Evolutionary conservation across 73 alveolate species (phyloP).

Genomic region (Paramecium octaurelia): DNA sequence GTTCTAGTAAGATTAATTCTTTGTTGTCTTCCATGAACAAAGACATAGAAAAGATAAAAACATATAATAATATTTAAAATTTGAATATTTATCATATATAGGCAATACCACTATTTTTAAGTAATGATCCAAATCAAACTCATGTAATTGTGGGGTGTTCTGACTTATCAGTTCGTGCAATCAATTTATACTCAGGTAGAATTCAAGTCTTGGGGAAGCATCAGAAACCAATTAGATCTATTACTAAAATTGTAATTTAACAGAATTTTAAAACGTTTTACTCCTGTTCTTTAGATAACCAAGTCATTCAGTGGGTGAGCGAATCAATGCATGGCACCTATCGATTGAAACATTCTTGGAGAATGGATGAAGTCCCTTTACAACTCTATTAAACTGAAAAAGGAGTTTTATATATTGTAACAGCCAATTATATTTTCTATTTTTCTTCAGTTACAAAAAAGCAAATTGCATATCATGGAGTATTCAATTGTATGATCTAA

Average conservation of each 20-base stretch:
- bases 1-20: neutral
- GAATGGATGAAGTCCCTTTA: constrained; percentile 23
- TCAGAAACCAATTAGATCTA: neutral
- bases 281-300: neutral
- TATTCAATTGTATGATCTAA: neutral
- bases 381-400: constrained; percentile 23
- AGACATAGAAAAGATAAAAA: neutral
- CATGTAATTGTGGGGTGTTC: neutral
- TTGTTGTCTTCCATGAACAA: constrained; percentile 9
- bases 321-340: constrained; percentile 49
- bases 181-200: constrained; percentile 44
- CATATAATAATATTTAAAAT: neutral
- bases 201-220: neutral
- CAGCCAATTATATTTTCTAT: constrained; percentile 13
- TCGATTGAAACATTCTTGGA: neutral
- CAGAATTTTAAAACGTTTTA: constrained; percentile 25
- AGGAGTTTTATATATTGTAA: constrained; percentile 18
- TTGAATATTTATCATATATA: constrained; percentile 3
- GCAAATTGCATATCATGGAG: neutral
- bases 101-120: constrained; percentile 7
- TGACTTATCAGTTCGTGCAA: neutral
- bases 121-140: constrained; percentile 43
- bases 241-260: neutral
- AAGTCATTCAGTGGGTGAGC: constrained; percentile 9
- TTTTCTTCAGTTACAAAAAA: constrained; percentile 13